Conservation (phyloP, 2,329 filamentous ascomycete species). For the Cordyceps farinosa region DNA sequence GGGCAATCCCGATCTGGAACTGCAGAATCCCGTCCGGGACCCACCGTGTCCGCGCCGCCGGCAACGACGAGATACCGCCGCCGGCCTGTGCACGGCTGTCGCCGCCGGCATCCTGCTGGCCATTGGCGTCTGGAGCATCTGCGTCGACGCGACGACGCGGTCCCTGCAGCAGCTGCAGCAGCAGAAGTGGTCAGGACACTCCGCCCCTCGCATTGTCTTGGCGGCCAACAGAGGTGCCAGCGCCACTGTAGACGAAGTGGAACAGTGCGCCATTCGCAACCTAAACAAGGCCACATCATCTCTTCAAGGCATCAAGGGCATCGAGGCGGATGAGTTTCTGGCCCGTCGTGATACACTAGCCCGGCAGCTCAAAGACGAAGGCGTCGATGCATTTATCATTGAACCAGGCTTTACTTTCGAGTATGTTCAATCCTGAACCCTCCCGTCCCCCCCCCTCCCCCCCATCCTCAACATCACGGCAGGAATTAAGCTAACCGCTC, state of each 20-base stretch:
- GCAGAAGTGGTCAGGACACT: not conserved
- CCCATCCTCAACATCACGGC: not conserved
- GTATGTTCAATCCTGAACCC: conserved; percentile 27
- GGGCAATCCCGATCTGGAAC: conserved; percentile 12
- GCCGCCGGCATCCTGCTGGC: conserved; percentile 8
- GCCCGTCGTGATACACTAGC: conserved; percentile 55
- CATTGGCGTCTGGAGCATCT: conserved; percentile 1
- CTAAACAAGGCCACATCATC: conserved; percentile 49
- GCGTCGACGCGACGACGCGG: not conserved
- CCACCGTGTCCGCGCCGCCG: conserved; percentile 2
- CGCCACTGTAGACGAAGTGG: conserved; percentile 20
- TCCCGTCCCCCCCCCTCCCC: no score
- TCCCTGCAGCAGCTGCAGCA: not conserved
- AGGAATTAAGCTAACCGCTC: not conserved
- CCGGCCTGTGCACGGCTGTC: conserved; percentile 14
- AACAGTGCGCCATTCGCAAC: conserved; percentile 50
- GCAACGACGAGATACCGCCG: conserved; percentile 8
- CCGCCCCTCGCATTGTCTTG: not conserved
- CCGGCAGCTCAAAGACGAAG: conserved; percentile 47
- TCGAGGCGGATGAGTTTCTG: conserved; percentile 50
- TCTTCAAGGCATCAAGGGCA: conserved; percentile 45
- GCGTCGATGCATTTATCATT: conserved; percentile 55
- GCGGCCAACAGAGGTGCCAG: not conserved
- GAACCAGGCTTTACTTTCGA: conserved; percentile 64
- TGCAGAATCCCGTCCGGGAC: not conserved